A percentile compares a stretch with the other conserved stretches of the same genome.
Evolutionary conservation across 176 grass and related monocot genomes (phyloP).

Genomic region (Oryza officinalis): DNA sequence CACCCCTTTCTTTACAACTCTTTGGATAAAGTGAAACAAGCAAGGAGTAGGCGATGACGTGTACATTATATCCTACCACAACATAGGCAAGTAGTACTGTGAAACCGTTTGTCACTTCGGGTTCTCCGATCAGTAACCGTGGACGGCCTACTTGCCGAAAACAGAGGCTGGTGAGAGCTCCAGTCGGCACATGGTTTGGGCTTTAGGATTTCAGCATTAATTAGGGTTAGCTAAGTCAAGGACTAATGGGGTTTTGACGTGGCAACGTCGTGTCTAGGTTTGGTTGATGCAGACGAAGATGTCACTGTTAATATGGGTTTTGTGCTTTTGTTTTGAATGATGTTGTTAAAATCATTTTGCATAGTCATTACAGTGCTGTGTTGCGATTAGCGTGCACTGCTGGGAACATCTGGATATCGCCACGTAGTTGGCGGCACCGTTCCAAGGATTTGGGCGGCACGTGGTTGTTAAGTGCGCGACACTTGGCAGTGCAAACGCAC

Average conservation of each 20-base stretch:
- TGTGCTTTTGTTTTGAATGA: background rate
- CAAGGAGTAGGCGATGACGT: background rate
- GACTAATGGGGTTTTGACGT: constrained; percentile 29
- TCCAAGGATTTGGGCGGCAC: constrained; percentile 1
- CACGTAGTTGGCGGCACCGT: background rate
- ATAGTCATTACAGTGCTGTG: constrained; percentile 11
- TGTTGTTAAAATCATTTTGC: background rate
- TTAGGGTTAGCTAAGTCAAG: background rate
- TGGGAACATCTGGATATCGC: background rate
- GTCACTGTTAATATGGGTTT: constrained; percentile 3
- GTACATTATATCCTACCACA: constrained; percentile 34
- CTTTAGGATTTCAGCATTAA: background rate
- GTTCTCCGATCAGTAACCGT: background rate
- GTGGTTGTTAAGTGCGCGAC: constrained; percentile 6
- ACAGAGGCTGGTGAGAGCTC: background rate
- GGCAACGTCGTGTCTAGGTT: constrained; percentile 4
- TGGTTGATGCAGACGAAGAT: background rate
- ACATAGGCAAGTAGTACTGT: background rate
- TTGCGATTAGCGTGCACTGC: background rate
- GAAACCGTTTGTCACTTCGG: background rate
- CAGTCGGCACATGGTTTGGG: constrained; percentile 32
- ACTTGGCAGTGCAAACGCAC: constrained; percentile 21
- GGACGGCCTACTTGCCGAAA: background rate
- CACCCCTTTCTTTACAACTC: background rate
- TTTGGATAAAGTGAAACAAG: background rate